Base-by-base conservation (phyloP, 306 rosid genomes). In the Gastrolobium bilobum region DNA sequence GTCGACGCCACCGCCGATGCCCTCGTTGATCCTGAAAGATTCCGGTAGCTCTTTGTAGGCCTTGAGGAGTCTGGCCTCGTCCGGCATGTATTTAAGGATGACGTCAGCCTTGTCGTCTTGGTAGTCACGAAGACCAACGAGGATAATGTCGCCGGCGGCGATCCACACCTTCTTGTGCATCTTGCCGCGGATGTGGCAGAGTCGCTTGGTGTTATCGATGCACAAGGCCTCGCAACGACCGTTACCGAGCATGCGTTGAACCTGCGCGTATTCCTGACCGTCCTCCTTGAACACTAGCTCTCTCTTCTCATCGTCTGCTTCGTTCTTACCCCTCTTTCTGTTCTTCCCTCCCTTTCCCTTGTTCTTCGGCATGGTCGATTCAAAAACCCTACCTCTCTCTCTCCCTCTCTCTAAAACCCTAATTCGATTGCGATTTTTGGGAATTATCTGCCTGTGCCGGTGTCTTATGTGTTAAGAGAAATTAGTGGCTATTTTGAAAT, bases 261-360 rank as follows among this genome's bases (percentile, higher is more conserved):
- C 82, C 48, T 86, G 87, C 2, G 81, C 85, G 51, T 87, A 86
- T 10, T 87, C 87, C 4, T 84, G 89, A 0, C 86, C 88, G 37
- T 83, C 85, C 14, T 77, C 83, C 31, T 87, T 90, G 82, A 86
- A 88, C 0, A 79, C 81, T 0, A 86, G 81, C 57, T 86, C 92
- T 8, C 90, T 56, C 67, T 82, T 88, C 61, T 79, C 84, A 43
- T 81, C 92, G n/a, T 82, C 90, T 0, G 90, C 92, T 26, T 86
- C 88, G 82, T 86, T 88, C 87, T 84, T 88, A 8, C 90, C 90
- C 13, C 90, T 80, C 88, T 82, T 86, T 3, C 86, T 33, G 73
- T 88, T 88, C 88, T 88, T 88, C 0, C 88, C 87, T 84, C 88
- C 87, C 76, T 88, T 79, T 26, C 88, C 90, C 85, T 88, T 86